A percentile compares a stretch with the other conserved stretches of the same genome.
These are phyloP conservation scores for Blastobotrys robertii DNA, from an alignment of 805 yeast species.

Conservation along the genomic window DNA sequence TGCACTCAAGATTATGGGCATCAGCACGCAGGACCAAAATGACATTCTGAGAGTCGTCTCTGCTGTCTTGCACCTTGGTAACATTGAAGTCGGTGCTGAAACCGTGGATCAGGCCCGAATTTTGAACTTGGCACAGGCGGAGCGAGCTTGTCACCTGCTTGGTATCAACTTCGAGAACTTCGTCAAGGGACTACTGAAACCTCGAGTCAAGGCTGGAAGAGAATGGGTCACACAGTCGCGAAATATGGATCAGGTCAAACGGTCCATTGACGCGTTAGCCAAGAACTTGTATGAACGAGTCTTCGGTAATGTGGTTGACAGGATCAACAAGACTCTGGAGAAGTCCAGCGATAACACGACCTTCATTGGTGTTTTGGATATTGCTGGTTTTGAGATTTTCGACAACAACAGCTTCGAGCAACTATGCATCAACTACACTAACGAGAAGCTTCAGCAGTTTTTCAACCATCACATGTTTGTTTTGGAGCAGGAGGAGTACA, in stretches of 20 bases:
- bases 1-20: conserved; percentile 69
- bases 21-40: conserved; percentile 42
- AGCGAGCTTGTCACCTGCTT: conserved; percentile 46
- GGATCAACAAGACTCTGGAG: conserved; percentile 60
- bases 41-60: conserved; percentile 62
- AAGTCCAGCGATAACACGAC: conserved; percentile 30
- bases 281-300: conserved; percentile 78
- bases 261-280: conserved; percentile 77
- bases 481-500: conserved; percentile 95
- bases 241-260: conserved; percentile 69
- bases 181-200: conserved; percentile 54
- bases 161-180: conserved; percentile 52
- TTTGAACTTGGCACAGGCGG: conserved; percentile 42
- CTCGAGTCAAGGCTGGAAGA: conserved; percentile 84
- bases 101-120: conserved; percentile 67
- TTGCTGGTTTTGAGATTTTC: conserved; percentile 95
- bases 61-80: conserved; percentile 75
- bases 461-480: conserved; percentile 93
- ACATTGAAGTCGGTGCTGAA: conserved; percentile 59
- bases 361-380: conserved; percentile 85
- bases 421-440: conserved; percentile 84
- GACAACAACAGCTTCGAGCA: conserved; percentile 95
- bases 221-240: conserved; percentile 76
- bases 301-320: conserved; percentile 65
- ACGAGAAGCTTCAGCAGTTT: conserved; percentile 94